Evolutionary conservation across 495 filamentous ascomycete species (phyloP), one percentile per base, ranked within the genome.

Genomic region (Penicillium cinerascens): DNA sequence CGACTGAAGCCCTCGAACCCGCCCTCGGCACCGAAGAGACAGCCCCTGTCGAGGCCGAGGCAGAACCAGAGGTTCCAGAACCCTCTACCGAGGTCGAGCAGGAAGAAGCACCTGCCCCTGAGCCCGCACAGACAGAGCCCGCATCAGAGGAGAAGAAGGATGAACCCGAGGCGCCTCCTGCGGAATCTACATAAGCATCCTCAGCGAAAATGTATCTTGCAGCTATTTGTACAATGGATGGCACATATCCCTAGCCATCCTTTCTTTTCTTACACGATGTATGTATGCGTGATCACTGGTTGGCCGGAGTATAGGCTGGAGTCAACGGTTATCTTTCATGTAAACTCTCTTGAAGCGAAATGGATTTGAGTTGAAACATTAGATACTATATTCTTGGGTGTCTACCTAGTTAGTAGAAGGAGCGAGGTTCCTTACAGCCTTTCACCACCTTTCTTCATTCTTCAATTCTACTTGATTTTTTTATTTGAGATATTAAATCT

Each of bases 151-250:
- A 44, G 40, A 50, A 39, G 26, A 51, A 51, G 21, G 43, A 56
- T 13, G 52, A 55, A 33, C 15, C 41, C 23, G 56, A 54, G 17
- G 48, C 26, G 3, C 25, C 40, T 40, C 33, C 44, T 10, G 55
- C 53, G 10, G 42, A 38, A 7, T 11, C 45, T 37, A 46, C 43
- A 25, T 52, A 52, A 44, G 29, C 1, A 27, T 10, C 18, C 16
- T 44, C 22, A 17, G n/a, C 35, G 20, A 25, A 25, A 11, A 36
- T 26, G 11, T 40, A 35, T 29, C 6, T 43, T 45, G 27, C 23
- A 44, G 40, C 16, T 37, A 5, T n/a, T n/a, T 53, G 35, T 49
- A 54, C 36, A 25, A 49, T 46, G 45, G 42, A 58, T 23, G 22
- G 15, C 15, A 46, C 37, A 18, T 26, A 17, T 39, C 13, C 20